These are phyloP conservation scores for Kodamaea ohmeri DNA, from an alignment of 1,139 yeast genomes.

Conservation along the genomic window DNA sequence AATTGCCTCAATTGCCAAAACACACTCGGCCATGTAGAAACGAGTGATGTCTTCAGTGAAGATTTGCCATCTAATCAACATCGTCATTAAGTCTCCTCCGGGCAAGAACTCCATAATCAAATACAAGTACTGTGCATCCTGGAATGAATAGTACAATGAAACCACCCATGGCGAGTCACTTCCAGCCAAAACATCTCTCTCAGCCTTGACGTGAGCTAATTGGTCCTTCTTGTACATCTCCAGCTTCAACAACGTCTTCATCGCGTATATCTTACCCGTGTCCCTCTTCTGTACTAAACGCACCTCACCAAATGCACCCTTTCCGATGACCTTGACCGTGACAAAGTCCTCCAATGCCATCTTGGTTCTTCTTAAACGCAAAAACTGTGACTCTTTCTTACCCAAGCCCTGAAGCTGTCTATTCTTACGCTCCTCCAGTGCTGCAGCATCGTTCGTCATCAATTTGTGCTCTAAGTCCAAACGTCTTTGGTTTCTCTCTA, in stretches of 20 bases:
- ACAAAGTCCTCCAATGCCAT: slow-evolving; percentile 70
- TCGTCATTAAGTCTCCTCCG: slow-evolving; percentile 85
- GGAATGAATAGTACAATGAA: slow-evolving; percentile 75
- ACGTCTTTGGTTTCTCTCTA: slow-evolving; percentile 77
- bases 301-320: slow-evolving; percentile 87
- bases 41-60: slow-evolving; percentile 83
- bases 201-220: slow-evolving; percentile 81
- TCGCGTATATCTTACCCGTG: slow-evolving; percentile 81
- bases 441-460: slow-evolving; percentile 56
- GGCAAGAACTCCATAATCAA: slow-evolving; percentile 83
- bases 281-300: slow-evolving; percentile 78
- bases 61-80: slow-evolving; percentile 83
- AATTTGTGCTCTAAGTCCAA: slow-evolving; percentile 68
- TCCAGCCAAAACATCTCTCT: slow-evolving; percentile 81
- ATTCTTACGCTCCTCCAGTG: slow-evolving; percentile 69
- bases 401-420: slow-evolving; percentile 72
- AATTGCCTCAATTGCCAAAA: slow-evolving; percentile 77
- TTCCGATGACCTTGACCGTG: slow-evolving; percentile 80
- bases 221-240: slow-evolving; percentile 86
- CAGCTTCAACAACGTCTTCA: slow-evolving; percentile 74
- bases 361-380: slow-evolving; percentile 73
- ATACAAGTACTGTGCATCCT: slow-evolving; percentile 71
- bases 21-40: slow-evolving; percentile 86
- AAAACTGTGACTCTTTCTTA: slow-evolving; percentile 72
- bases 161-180: slow-evolving; percentile 89